Evolutionary conservation across 805 yeast species (phyloP).

Genomic region (Candida tallmaniae): DNA sequence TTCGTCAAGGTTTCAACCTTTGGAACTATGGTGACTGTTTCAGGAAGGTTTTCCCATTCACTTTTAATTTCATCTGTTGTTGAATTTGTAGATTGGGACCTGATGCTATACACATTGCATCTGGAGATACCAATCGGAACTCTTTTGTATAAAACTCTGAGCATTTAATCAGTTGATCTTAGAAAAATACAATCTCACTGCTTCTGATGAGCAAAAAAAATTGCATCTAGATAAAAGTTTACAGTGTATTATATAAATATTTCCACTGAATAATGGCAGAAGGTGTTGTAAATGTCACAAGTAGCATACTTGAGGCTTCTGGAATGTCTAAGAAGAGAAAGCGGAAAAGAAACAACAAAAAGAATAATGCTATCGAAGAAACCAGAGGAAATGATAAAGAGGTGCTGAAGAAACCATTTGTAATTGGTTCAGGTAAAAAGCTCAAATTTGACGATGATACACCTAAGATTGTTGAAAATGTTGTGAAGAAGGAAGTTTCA

Average conservation of each 20-base stretch:
- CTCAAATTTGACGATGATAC: slow-evolving; percentile 3
- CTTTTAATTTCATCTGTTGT: not conserved
- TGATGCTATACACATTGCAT: too few relatives aligned
- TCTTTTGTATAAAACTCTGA: too few relatives aligned
- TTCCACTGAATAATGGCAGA: slow-evolving; percentile 4
- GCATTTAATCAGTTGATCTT: too few relatives aligned
- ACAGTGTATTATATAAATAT: not conserved
- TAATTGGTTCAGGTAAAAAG: slow-evolving; percentile 3
- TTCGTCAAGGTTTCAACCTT: slow-evolving; percentile 23
- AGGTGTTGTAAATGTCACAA: slow-evolving; percentile 9
- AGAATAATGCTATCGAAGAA: slow-evolving; percentile 1
- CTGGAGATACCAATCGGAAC: not conserved
- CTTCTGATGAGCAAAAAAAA: slow-evolving; percentile 1
- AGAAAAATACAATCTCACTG: too few relatives aligned
- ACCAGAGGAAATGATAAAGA: not conserved
- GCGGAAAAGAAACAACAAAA: slow-evolving; percentile 29
- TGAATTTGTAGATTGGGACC: too few relatives aligned
- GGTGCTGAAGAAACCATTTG: not conserved
- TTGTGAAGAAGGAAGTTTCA: not conserved
- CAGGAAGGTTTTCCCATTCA: slow-evolving; percentile 16
- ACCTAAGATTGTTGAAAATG: not conserved
- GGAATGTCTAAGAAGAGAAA: slow-evolving; percentile 9
- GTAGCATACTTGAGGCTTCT: slow-evolving; percentile 9
- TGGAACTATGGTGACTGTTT: slow-evolving; percentile 37
- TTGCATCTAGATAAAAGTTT: not conserved